Conservation (phyloP, 495 filamentous ascomycete genomes). For the Gamarada debralockiae region DNA sequence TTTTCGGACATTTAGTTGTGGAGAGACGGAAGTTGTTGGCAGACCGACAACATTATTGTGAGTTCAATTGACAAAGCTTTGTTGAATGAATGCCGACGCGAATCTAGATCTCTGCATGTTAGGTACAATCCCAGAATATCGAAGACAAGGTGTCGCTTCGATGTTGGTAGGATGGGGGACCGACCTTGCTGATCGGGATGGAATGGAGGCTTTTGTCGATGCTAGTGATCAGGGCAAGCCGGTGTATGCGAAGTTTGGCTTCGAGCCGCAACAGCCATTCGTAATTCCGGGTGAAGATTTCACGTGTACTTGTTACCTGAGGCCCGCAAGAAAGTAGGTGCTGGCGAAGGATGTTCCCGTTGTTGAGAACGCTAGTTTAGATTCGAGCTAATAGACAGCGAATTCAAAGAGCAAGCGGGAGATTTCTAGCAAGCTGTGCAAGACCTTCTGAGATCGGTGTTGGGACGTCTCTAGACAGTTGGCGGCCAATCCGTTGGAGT, state of each 20-base stretch:
- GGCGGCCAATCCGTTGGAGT: no score
- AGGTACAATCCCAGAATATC: conserved; percentile 35
- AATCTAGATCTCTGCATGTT: conserved; percentile 32
- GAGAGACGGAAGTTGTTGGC: background rate
- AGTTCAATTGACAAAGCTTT: background rate
- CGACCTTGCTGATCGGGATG: conserved; percentile 35
- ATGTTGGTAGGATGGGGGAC: conserved; percentile 38
- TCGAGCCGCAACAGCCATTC: conserved; percentile 8
- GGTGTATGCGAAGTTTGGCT: conserved; percentile 17
- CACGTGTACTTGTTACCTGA: background rate
- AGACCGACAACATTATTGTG: background rate
- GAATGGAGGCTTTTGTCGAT: conserved; percentile 20
- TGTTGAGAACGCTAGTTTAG: no score
- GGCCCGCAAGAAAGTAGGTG: background rate
- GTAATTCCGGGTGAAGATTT: conserved; percentile 2
- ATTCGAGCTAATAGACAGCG: no score
- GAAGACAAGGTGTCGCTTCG: conserved; percentile 31
- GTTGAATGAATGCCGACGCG: no score
- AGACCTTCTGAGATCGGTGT: no score
- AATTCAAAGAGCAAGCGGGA: no score
- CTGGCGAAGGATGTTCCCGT: no score
- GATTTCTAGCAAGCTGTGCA: no score
- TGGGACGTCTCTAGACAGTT: no score
- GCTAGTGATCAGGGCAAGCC: conserved; percentile 15
- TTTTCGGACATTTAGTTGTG: background rate